Conservation (phyloP, 192 early-diverging fungal species). For the Backusella liffmaniae region DNA sequence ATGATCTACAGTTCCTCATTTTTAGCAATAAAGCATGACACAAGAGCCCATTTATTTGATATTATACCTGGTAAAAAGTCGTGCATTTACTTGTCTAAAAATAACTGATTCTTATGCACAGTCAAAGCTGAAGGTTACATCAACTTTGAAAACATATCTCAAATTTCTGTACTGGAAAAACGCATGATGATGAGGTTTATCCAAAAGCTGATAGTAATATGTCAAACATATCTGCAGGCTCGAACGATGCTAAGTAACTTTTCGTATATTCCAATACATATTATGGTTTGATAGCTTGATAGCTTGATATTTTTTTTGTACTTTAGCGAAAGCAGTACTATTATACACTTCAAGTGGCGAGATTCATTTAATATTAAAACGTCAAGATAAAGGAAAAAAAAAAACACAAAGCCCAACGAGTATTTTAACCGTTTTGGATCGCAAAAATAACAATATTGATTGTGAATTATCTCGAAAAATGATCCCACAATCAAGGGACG, state of each 20-base stretch:
- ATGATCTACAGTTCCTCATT: background rate
- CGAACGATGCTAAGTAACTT: no score
- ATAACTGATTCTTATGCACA: background rate
- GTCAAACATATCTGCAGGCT: background rate
- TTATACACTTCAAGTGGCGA: no score
- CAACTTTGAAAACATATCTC: background rate
- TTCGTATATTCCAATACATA: no score
- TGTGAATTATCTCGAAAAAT: background rate
- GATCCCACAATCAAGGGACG: no score
- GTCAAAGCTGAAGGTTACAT: background rate
- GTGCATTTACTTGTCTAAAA: background rate
- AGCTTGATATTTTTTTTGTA: no score
- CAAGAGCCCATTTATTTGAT: background rate
- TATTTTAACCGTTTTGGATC: background rate
- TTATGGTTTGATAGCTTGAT: no score
- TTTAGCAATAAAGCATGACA: background rate
- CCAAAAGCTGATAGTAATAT: background rate
- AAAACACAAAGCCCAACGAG: background rate
- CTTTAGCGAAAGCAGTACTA: no score
- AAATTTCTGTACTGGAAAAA: background rate
- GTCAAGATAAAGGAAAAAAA: background rate
- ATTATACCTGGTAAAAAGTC: background rate
- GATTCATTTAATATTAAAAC: no score
- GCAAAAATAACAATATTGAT: background rate
- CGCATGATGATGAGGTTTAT: background rate